Evolutionary conservation across 352 stramenopile genomes (phyloP), one percentile per base, ranked within the genome.

Genomic region (Aphanomyces stellatus): DNA sequence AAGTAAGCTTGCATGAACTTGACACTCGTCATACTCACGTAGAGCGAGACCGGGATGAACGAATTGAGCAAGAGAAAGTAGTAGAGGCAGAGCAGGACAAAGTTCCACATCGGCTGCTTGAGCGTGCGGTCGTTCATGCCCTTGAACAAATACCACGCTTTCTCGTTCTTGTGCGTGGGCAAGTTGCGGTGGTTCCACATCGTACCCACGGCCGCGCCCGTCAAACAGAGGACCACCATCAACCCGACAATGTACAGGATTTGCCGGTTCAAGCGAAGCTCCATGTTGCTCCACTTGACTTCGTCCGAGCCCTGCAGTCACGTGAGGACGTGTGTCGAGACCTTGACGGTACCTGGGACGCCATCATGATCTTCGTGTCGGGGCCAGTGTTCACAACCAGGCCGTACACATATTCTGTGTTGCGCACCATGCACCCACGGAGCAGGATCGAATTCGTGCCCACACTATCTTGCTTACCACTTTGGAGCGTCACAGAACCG

Each of bases 31-130:
- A 98, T 97, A 70, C 77, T 89, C 27, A 98, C 91, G 71, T 98
- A 98, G 17, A 98, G 78, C 49, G 91, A 97, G 30, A 98, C 88
- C 4, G 93, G 94, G 51, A 98, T 97, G 77, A 98, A 97, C 40
- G 88, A 95, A 69, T 96, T 96, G 40, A 96, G 82, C 57, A 98
- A 74, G 60, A 98, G 72, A 55, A 98, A 94, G 71, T 96, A 97
- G 69, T 96, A 96, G 25, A 98, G 82, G 43, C 97, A 86, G 69
- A 93, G 89, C 68, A 98, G 91, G 30, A 96, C 75, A 43, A 93
- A 93, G 53, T 89, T 88, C n/a, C 74, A 80, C 3, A 80, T 79
- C 0, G 86, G 86, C 7, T 74, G 64, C 35, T 74, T 75, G 33
- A 94, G 71, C 3, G 79, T 80, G 17, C 75, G 76, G 7, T 85